phyloP scores from a whole-genome alignment of 2,329 filamentous ascomycete species.

The Bipolaris bicolor region DNA sequence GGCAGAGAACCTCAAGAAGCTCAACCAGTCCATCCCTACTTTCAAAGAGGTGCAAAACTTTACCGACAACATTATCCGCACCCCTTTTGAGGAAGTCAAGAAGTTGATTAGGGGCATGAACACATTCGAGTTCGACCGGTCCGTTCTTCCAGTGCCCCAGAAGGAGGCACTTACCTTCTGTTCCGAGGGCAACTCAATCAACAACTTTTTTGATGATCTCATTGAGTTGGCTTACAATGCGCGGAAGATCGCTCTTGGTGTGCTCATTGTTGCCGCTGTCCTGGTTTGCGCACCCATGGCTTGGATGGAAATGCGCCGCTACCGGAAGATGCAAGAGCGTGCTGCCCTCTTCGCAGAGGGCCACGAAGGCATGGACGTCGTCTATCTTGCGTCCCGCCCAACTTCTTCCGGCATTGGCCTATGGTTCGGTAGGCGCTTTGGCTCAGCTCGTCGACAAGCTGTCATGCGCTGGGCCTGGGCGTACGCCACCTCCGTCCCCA shows the following conservation, averaged over 20 bases:
- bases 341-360: constrained; percentile 70
- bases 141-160: constrained; percentile 79
- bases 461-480: constrained; percentile 83
- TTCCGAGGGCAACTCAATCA: constrained; percentile 80
- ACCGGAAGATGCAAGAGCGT: constrained; percentile 73
- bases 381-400: constrained; percentile 85
- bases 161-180: constrained; percentile 88
- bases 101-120: constrained; percentile 72
- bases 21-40: constrained; percentile 80
- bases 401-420: constrained; percentile 76
- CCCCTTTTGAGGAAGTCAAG: constrained; percentile 83
- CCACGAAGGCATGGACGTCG: constrained; percentile 82
- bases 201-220: constrained; percentile 80
- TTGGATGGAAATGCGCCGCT: constrained; percentile 78
- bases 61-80: constrained; percentile 73
- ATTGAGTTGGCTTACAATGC: constrained; percentile 70
- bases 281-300: constrained; percentile 79
- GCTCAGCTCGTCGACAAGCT: constrained; percentile 68
- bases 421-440: constrained; percentile 69
- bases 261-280: constrained; percentile 73
- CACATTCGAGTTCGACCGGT: constrained; percentile 77
- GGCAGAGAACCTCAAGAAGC: constrained; percentile 69
- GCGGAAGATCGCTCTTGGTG: constrained; percentile 76
- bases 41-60: constrained; percentile 85
- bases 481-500: constrained; percentile 83